Conservation (phyloP, 2,329 filamentous ascomycete genomes). For the Colletotrichum tanaceti region DNA sequence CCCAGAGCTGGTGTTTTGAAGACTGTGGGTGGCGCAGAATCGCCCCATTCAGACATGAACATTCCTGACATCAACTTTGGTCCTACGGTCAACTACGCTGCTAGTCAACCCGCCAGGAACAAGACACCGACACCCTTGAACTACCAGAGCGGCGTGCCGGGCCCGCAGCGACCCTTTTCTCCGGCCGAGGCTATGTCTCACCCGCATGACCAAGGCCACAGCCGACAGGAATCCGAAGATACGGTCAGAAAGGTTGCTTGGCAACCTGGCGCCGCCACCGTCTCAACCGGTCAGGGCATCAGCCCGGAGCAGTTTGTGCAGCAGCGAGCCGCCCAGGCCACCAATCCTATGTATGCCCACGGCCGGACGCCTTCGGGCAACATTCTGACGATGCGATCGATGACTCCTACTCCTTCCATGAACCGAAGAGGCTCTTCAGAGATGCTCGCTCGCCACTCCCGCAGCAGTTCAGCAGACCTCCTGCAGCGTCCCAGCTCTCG, state of each 20-base stretch:
- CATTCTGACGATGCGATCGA: constrained; percentile 53
- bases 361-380: constrained; percentile 67
- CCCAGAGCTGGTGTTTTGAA: constrained; percentile 84
- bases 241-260: constrained; percentile 77
- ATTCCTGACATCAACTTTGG: constrained; percentile 88
- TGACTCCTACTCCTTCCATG: constrained; percentile 57
- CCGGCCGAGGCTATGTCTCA: constrained; percentile 44
- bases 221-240: constrained; percentile 62
- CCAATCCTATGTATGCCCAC: constrained; percentile 25
- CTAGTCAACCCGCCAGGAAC: constrained; percentile 48
- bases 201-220: constrained; percentile 50
- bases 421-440: constrained; percentile 57
- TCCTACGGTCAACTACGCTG: constrained; percentile 77
- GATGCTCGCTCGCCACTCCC: constrained; percentile 55
- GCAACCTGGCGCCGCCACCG: constrained; percentile 75
- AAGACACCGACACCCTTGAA: constrained; percentile 47
- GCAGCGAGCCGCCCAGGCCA: constrained; percentile 72
- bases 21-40: constrained; percentile 72
- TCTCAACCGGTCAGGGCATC: constrained; percentile 60
- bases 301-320: constrained; percentile 87
- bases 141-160: constrained; percentile 43
- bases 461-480: constrained; percentile 61
- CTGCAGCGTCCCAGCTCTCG: constrained; percentile 68
- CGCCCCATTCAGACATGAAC: constrained; percentile 53
- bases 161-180: constrained; percentile 48